Base-by-base conservation (phyloP, 1,284 basidiomycete species). In the Austroboletus niveus region DNA sequence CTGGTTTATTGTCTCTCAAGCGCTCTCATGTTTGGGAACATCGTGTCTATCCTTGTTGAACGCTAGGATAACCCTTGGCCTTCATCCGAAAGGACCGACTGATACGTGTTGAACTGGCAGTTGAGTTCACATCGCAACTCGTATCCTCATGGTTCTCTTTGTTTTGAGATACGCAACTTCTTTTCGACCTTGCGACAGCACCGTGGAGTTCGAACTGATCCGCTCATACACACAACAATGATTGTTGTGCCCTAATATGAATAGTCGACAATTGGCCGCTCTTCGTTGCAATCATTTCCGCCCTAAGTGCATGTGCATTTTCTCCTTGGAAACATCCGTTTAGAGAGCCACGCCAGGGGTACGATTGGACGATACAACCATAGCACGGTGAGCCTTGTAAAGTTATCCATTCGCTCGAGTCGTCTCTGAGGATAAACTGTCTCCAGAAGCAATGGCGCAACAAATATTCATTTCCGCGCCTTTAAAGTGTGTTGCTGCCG, bases 381-480 rank as follows among this genome's bases (percentile, higher is more conserved):
- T 14, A 12, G 9, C 6, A 36, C 7, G 2, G 17, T 20, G 20
- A 9, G 17, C 15, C 30, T 11, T 31, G 30, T 11, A 11, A 31
- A 31, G 30, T 17, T 31, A 31, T 11, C 30, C 30, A 11, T 3
- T 31, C 3, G 11, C 10, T 36, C 20, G 27, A 27, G 34, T 47
- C 45, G 29, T 45, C 34, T 34, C 24, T 34, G 34, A 34, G 17
- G 43, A 29, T 34, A 22, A 40, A 12, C 10, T 38, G 42, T 32
- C 53, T 38, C 53, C 45, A 51, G 53, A 50, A 31, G 60, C 58
- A 58, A 63, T 50, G 46, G 20, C 42, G 17, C 17, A 17, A 17
- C 17, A 17, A 6, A 31, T 20, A 20, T 14, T n/a, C 14, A 7
- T 24, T 15, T 20, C 20, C 15, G 42, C 40, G 14, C 24, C 11